These are phyloP conservation scores for Fusarium xyrophilum DNA, from an alignment of 2,329 filamentous ascomycete genomes.

Conservation along the genomic window DNA sequence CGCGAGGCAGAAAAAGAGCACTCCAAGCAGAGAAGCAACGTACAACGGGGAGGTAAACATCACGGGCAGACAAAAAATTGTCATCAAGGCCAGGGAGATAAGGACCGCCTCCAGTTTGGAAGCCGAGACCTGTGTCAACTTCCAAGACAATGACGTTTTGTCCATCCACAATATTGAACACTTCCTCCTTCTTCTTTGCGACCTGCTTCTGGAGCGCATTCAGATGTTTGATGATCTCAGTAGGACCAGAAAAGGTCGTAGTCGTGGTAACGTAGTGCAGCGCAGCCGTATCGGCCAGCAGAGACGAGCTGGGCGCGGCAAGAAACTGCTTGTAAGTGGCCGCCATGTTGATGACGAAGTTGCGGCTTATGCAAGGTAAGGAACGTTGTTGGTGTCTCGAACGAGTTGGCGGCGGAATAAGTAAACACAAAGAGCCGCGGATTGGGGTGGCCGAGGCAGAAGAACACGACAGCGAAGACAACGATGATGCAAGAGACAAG, in stretches of 20 bases:
- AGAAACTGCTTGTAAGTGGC: constrained; percentile 75
- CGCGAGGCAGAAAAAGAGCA: background rate
- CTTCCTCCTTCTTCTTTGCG: constrained; percentile 81
- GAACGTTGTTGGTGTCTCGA: constrained; percentile 9
- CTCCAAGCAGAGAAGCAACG: constrained; percentile 47
- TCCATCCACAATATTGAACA: constrained; percentile 77
- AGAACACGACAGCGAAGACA: background rate
- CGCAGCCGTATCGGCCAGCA: constrained; percentile 70
- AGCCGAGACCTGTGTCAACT: constrained; percentile 82
- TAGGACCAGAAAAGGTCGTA: constrained; percentile 72
- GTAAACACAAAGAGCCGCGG: constrained; percentile 10
- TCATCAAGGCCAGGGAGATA: constrained; percentile 91
- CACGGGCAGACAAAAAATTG: constrained; percentile 87
- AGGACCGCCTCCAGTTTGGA: constrained; percentile 78
- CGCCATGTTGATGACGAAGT: constrained; percentile 47
- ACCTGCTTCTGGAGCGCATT: constrained; percentile 73
- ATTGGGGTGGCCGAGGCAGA: constrained; percentile 17
- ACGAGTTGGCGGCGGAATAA: background rate
- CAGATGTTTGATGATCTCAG: constrained; percentile 85
- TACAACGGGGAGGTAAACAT: constrained; percentile 82
- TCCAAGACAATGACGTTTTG: constrained; percentile 78
- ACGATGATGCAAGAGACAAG: constrained; percentile 10
- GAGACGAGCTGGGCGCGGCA: constrained; percentile 67
- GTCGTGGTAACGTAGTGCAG: constrained; percentile 92
- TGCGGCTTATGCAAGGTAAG: constrained; percentile 23